These are phyloP conservation scores for Pisolithus albus DNA, from an alignment of 768 basidiomycete genomes.

Conservation along the genomic window DNA sequence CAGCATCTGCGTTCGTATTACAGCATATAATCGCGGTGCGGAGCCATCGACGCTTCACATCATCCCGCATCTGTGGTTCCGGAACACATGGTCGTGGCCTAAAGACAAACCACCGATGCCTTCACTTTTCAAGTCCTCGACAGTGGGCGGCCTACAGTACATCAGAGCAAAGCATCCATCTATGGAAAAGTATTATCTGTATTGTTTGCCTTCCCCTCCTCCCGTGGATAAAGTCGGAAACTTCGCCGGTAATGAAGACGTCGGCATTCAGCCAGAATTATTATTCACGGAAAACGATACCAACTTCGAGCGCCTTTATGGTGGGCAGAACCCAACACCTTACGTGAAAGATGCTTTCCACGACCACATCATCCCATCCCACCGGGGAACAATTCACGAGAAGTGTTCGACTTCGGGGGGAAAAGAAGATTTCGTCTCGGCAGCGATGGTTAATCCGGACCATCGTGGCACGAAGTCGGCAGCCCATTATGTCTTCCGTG, in stretches of 20 bases:
- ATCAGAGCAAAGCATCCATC: constrained; percentile 68
- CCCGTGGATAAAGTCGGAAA: constrained; percentile 72
- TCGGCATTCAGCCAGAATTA: constrained; percentile 64
- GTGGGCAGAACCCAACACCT: constrained; percentile 71
- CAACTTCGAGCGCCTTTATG: constrained; percentile 88
- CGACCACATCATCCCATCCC: constrained; percentile 87
- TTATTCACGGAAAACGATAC: constrained; percentile 98
- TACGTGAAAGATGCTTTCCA: constrained; percentile 98
- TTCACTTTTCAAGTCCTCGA: constrained; percentile 44
- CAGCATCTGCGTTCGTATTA: constrained; percentile 87
- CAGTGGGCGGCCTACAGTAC: constrained; percentile 46
- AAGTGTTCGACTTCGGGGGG: constrained; percentile 7
- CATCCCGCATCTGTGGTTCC: constrained; percentile 94
- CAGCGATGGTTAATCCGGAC: constrained; percentile 73
- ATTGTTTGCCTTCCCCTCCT: constrained; percentile 88
- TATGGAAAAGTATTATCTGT: constrained; percentile 73
- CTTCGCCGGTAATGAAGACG: constrained; percentile 56
- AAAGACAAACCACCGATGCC: constrained; percentile 61
- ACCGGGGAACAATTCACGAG: constrained; percentile 57
- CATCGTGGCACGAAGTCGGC: constrained; percentile 87
- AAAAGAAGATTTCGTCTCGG: not conserved
- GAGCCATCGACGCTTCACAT: constrained; percentile 92
- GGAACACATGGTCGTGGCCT: constrained; percentile 98
- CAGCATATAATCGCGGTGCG: constrained; percentile 93
- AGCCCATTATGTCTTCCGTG: constrained; percentile 81